phyloP scores from a whole-genome alignment of 495 filamentous ascomycete genomes.

The Thozetella sp. region DNA sequence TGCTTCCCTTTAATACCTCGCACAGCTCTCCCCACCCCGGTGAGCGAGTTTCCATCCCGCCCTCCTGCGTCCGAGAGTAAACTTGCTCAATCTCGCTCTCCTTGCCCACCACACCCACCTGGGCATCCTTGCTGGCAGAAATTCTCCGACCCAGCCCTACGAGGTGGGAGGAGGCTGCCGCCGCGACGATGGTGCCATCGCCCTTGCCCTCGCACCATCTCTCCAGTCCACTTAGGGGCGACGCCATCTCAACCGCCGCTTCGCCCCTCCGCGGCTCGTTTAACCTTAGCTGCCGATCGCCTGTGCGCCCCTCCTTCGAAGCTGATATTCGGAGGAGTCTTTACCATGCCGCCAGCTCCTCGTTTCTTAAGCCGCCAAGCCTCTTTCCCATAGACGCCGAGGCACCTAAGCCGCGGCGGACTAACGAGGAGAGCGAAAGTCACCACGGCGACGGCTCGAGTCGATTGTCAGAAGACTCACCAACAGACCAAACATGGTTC shows the following conservation, averaged over 20 bases:
- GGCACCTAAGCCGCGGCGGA: slow-evolving; percentile 7
- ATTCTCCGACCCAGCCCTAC: neutral
- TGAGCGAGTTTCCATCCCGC: neutral
- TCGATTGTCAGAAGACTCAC: slow-evolving; percentile 6
- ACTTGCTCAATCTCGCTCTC: neutral
- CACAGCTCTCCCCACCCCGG: neutral
- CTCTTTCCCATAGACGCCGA: slow-evolving; percentile 6
- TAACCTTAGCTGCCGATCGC: slow-evolving; percentile 25
- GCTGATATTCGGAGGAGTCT: neutral
- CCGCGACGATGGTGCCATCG: neutral
- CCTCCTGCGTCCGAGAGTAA: neutral
- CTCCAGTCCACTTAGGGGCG: slow-evolving; percentile 15
- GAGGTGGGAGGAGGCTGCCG: neutral
- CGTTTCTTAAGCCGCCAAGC: slow-evolving; percentile 10
- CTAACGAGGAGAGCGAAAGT: slow-evolving; percentile 7
- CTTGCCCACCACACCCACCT: neutral
- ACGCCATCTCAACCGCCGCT: slow-evolving; percentile 28
- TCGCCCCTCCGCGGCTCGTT: slow-evolving; percentile 24
- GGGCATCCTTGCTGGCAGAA: neutral
- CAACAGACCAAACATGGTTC: slow-evolving; percentile 19
- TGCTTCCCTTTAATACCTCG: neutral
- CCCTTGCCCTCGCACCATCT: neutral
- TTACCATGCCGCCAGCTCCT: slow-evolving; percentile 6
- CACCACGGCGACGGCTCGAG: neutral
- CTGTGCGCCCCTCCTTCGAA: slow-evolving; percentile 14